phyloP scores from a whole-genome alignment of 345 rosid species.

The Pugionium dolabratum region DNA sequence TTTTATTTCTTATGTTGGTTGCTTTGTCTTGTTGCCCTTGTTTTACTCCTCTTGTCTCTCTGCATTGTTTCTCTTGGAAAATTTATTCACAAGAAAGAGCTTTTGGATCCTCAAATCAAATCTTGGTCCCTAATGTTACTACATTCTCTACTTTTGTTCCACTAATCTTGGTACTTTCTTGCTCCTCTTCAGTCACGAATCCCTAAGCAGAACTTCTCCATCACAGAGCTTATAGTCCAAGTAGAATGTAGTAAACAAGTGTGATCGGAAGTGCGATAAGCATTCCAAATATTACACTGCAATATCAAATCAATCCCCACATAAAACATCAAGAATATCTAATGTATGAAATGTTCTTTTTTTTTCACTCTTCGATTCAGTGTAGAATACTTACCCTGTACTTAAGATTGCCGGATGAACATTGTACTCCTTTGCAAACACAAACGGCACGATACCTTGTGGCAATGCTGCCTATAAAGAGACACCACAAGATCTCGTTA shows the following conservation, averaged over 20 bases:
- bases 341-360: neutral
- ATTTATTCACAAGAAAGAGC: neutral
- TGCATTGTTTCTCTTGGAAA: conserved; percentile 6
- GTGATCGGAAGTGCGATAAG: conserved; percentile 75
- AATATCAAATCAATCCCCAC: conserved; percentile 14
- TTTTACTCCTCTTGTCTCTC: conserved; percentile 16
- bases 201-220: conserved; percentile 3
- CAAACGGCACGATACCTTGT: conserved; percentile 40
- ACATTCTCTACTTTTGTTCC: conserved; percentile 29
- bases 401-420: conserved; percentile 80
- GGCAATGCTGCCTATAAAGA: conserved; percentile 69
- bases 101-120: conserved; percentile 30
- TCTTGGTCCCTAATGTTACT: conserved; percentile 13
- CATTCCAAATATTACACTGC: conserved; percentile 84
- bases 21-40: conserved; percentile 23
- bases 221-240: conserved; percentile 51
- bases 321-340: neutral
- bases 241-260: conserved; percentile 65
- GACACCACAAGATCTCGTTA: neutral
- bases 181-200: neutral
- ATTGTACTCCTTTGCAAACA: conserved; percentile 76
- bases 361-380: neutral
- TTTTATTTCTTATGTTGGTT: neutral
- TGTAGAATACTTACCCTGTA: conserved; percentile 56
- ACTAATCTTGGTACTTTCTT: conserved; percentile 6